phyloP scores from a whole-genome alignment of 83 land plant genomes.

The Diphasiastrum complanatum region DNA sequence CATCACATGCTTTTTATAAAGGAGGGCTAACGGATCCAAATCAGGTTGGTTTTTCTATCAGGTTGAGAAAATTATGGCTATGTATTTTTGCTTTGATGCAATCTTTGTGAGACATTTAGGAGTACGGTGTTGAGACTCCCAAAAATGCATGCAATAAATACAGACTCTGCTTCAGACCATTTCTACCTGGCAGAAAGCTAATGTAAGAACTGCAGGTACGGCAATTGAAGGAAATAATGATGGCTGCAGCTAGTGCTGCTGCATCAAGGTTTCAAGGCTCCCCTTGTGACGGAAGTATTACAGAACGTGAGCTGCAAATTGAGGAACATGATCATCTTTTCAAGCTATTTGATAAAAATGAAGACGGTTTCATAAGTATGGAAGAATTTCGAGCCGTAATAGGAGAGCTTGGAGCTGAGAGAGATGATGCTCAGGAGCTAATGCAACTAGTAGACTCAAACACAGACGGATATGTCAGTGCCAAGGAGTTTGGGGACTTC shows the following conservation, averaged over 20 bases:
- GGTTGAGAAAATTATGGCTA: too few species aligned
- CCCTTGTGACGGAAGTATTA: conserved; percentile 22
- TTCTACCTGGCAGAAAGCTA: too few species aligned
- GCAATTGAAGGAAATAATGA: conserved; percentile 74
- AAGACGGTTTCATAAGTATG: conserved; percentile 83
- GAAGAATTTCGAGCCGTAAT: conserved; percentile 81
- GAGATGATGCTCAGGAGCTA: conserved; percentile 69
- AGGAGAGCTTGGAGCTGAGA: conserved; percentile 81
- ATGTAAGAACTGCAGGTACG: conserved; percentile 63
- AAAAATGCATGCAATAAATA: background rate
- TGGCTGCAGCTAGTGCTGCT: conserved; percentile 89
- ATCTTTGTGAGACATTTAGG: too few species aligned
- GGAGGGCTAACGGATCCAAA: conserved; percentile 93
- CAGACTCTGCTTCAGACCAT: background rate
- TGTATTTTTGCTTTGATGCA: too few species aligned
- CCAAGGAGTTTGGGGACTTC: conserved; percentile 69
- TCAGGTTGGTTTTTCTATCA: conserved; percentile 55
- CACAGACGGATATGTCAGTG: conserved; percentile 81
- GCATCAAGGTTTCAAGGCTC: conserved; percentile 61
- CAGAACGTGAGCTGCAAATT: conserved; percentile 13
- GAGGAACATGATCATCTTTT: conserved; percentile 48
- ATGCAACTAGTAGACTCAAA: conserved; percentile 87
- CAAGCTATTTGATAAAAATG: conserved; percentile 77
- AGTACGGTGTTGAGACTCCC: too few species aligned
- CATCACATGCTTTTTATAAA: conserved; percentile 91